These are phyloP conservation scores for Blastomyces gilchristii DNA, from an alignment of 2,329 filamentous ascomycete genomes.

Conservation along the genomic window DNA sequence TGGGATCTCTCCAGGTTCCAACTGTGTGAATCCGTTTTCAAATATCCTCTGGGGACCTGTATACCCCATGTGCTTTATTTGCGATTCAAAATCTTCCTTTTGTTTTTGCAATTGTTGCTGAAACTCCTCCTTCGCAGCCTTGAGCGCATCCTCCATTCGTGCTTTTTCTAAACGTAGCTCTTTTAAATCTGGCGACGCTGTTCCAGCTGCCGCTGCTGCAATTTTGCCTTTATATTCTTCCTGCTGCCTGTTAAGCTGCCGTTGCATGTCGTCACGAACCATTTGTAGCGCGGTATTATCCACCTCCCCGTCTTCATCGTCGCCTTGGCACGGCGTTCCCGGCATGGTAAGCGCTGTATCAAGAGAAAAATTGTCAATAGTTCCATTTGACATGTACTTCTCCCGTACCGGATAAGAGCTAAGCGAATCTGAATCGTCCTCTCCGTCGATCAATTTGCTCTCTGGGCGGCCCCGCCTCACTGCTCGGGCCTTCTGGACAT, in stretches of 20 bases:
- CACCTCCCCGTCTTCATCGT: slow-evolving; percentile 50
- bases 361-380: slow-evolving; percentile 88
- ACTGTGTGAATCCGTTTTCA: slow-evolving; percentile 36
- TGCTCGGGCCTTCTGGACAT: slow-evolving; percentile 79
- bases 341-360: slow-evolving; percentile 92
- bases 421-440: slow-evolving; percentile 79
- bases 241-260: slow-evolving; percentile 70
- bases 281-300: slow-evolving; percentile 56
- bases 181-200: slow-evolving; percentile 62
- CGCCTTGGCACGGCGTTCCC: slow-evolving; percentile 71
- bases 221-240: slow-evolving; percentile 71
- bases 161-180: slow-evolving; percentile 74
- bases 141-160: slow-evolving; percentile 73
- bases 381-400: slow-evolving; percentile 91
- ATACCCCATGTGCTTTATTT: slow-evolving; percentile 62
- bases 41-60: slow-evolving; percentile 44
- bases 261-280: slow-evolving; percentile 72
- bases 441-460: slow-evolving; percentile 44
- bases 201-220: slow-evolving; percentile 60
- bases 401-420: slow-evolving; percentile 81
- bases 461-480: slow-evolving; percentile 61
- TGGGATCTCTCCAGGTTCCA: slow-evolving; percentile 62
- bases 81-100: slow-evolving; percentile 72
- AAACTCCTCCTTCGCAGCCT: slow-evolving; percentile 75
- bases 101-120: slow-evolving; percentile 75